Evolutionary conservation across 768 basidiomycete species (phyloP), one percentile per base, ranked within the genome.

Genomic region (Rubroboletus pulcherrimus): DNA sequence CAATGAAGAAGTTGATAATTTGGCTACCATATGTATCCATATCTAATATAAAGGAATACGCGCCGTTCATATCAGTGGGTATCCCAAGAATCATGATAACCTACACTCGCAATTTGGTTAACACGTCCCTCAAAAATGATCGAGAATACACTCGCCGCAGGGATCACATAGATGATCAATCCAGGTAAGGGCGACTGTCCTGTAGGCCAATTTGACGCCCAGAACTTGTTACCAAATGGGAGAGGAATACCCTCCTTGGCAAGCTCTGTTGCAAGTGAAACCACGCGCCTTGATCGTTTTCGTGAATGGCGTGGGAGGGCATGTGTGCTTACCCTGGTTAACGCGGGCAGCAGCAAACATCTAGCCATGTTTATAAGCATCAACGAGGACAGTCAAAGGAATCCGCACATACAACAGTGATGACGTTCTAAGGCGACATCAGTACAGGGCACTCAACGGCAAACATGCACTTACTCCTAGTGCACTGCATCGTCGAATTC

Each of bases 211-310:
- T 83, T 84, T 1, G 80, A 81, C 2, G 83, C 83, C 82, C 81
- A 83, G 60, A 84, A 80, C 29, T 67, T 74, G 58, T 79, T 82
- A 5, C 81, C 81, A 51, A 82, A 82, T 0, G 82, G 82, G 0
- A 84, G 73, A 8, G 81, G 82, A n/a, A 84, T 71, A 2, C 83
- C 83, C 62, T 83, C 83, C 57, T 84, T 84, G 6, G 83, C 83
- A 4, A 84, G 75, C 51, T 84, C 83, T 78, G 51, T 34, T 9
- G 5, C 4, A 12, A 41, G 21, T 7, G 17, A 29, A 29, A 7
- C 17, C 9, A 21, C 0, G 15, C 12, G 1, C 21, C 19, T 24
- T 5, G 4, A 24, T 39, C 17, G 10, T 37, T 14, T 3, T 7
- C 1, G 12, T 26, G 38, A 24, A 34, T 1, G 2, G 8, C 29